phyloP scores from a whole-genome alignment of 208 protist species.

The Trypanosoma platydactyli region DNA sequence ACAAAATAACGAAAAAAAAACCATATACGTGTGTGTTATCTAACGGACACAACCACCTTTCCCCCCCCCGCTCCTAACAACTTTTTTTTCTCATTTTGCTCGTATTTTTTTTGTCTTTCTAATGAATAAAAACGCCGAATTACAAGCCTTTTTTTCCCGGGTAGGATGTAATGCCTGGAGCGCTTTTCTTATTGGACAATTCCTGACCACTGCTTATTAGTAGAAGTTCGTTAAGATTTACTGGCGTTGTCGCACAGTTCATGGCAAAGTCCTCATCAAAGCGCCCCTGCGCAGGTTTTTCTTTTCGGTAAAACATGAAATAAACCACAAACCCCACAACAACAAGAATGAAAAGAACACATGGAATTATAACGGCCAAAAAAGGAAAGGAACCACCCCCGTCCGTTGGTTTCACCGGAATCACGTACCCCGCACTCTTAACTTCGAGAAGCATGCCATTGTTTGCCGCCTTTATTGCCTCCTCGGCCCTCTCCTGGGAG shows the following conservation, averaged over 20 bases:
- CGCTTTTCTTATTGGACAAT: neutral
- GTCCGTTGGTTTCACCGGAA: neutral
- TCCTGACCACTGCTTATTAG: neutral
- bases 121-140: too few relatives aligned
- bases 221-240: constrained; percentile 22
- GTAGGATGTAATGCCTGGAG: too few relatives aligned
- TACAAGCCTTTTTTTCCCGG: too few relatives aligned
- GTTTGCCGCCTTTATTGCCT: constrained; percentile 8
- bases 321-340: constrained; percentile 4
- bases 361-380: constrained; percentile 1
- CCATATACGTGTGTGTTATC: too few relatives aligned
- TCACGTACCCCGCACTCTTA: constrained; percentile 3
- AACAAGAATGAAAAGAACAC: constrained; percentile 3
- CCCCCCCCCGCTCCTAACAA: too few relatives aligned
- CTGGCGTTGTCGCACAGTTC: constrained; percentile 15
- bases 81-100: too few relatives aligned
- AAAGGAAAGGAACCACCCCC: neutral
- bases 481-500: neutral
- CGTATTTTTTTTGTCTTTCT: too few relatives aligned
- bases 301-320: constrained; percentile 3
- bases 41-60: too few relatives aligned
- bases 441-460: constrained; percentile 4
- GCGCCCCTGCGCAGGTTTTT: neutral
- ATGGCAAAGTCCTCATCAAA: constrained; percentile 26
- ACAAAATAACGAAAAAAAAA: too few relatives aligned